phyloP scores from a whole-genome alignment of 2,329 filamentous ascomycete species.

The Colletotrichum destructivum region DNA sequence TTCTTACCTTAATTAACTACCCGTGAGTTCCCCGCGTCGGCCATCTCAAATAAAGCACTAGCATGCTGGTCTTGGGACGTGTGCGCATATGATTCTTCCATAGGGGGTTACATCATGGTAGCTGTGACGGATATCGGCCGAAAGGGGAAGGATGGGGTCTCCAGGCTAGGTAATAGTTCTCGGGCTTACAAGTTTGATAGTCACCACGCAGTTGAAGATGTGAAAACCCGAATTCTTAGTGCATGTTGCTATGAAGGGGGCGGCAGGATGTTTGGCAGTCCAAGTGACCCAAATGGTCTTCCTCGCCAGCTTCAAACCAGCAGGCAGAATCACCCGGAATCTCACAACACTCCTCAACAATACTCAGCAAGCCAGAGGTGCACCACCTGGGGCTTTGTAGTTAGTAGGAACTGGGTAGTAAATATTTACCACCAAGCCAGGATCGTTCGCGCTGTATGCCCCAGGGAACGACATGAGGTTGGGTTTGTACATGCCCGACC shows the following conservation, averaged over 20 bases:
- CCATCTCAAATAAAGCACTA: background rate
- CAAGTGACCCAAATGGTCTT: background rate
- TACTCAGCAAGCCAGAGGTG: conserved; percentile 41
- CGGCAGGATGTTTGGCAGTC: background rate
- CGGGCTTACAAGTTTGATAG: too few species aligned
- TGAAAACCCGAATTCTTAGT: too few species aligned
- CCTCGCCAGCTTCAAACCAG: background rate
- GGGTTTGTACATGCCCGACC: conserved; percentile 55
- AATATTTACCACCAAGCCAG: conserved; percentile 60
- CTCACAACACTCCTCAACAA: conserved; percentile 68
- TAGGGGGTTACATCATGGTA: conserved; percentile 8
- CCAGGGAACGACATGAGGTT: conserved; percentile 59
- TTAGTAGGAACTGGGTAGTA: conserved; percentile 58
- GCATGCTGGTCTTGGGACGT: background rate
- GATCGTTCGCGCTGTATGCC: conserved; percentile 57
- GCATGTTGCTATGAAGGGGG: too few species aligned
- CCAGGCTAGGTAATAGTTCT: background rate
- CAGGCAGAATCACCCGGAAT: conserved; percentile 64
- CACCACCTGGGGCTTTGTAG: conserved; percentile 49
- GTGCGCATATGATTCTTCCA: background rate
- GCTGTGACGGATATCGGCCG: conserved; percentile 1
- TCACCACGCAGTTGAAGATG: too few species aligned
- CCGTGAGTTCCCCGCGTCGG: conserved; percentile 15
- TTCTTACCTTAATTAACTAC: background rate
- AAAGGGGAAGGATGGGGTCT: conserved; percentile 6